Conservation (phyloP, 257 asterid species). For the Solanum pinnatisectum region DNA sequence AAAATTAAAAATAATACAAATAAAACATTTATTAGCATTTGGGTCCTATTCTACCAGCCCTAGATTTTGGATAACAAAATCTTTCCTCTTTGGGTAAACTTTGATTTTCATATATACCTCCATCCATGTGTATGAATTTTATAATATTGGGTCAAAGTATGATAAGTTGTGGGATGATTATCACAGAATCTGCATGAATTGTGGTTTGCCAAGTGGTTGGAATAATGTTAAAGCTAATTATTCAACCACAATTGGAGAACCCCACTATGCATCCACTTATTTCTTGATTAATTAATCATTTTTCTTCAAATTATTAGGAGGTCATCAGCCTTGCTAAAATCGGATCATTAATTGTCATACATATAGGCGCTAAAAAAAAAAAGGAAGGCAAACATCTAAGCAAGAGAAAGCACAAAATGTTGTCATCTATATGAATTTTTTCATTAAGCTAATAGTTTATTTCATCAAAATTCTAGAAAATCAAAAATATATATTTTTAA, state of each 20-base stretch:
- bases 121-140: neutral
- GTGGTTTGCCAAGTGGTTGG: neutral
- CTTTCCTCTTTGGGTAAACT: slow-evolving; percentile 19
- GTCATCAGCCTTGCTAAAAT: neutral
- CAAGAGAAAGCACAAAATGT: neutral
- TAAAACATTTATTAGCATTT: neutral
- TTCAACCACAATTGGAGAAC: neutral
- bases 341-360: neutral
- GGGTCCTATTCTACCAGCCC: neutral
- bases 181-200: neutral
- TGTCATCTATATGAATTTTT: neutral
- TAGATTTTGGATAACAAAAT: neutral
- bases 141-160: neutral
- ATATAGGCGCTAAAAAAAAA: neutral
- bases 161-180: neutral
- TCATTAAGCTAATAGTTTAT: neutral
- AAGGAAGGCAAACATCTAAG: neutral
- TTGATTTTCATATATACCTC: neutral
- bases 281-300: neutral
- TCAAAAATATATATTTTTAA: neutral
- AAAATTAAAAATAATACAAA: neutral
- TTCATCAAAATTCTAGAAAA: neutral
- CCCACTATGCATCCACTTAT: neutral
- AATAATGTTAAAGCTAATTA: neutral
- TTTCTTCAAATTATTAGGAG: neutral